Conservation (phyloP, 352 stramenopile genomes). For the Phytophthora macrochlamydospora region DNA sequence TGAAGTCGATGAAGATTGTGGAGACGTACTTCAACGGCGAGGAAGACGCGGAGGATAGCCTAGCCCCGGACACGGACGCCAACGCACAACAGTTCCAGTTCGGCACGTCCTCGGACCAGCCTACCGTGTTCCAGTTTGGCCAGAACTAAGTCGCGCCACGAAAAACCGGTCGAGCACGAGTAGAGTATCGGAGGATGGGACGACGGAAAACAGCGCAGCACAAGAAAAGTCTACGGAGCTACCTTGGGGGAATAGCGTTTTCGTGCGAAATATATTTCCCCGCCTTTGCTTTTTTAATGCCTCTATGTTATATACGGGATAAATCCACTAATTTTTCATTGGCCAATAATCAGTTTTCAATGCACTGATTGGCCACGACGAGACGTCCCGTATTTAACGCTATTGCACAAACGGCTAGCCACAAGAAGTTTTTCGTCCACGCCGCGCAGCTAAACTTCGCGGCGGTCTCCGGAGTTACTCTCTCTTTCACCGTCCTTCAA, state of each 20-base stretch:
- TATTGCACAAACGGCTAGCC: slow-evolving; percentile 16
- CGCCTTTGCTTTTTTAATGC: slow-evolving; percentile 31
- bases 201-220: slow-evolving; percentile 21
- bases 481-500: slow-evolving; percentile 21
- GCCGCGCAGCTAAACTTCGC: neutral
- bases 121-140: slow-evolving; percentile 86
- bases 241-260: slow-evolving; percentile 23
- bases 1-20: slow-evolving; percentile 97
- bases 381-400: slow-evolving; percentile 25
- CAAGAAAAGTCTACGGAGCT: slow-evolving; percentile 27
- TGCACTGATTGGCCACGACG: neutral
- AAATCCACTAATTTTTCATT: neutral
- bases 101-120: slow-evolving; percentile 60
- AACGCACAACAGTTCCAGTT: slow-evolving; percentile 86
- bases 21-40: slow-evolving; percentile 98
- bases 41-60: slow-evolving; percentile 94
- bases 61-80: slow-evolving; percentile 71
- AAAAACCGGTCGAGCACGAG: slow-evolving; percentile 14
- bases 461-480: neutral
- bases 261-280: slow-evolving; percentile 42
- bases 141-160: slow-evolving; percentile 51
- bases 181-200: slow-evolving; percentile 26
- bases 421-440: neutral
- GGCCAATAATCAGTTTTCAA: neutral
- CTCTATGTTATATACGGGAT: too few relatives aligned